These are phyloP conservation scores for Rhodotorula taiwanensis DNA, from an alignment of 768 basidiomycete genomes.

Conservation along the genomic window DNA sequence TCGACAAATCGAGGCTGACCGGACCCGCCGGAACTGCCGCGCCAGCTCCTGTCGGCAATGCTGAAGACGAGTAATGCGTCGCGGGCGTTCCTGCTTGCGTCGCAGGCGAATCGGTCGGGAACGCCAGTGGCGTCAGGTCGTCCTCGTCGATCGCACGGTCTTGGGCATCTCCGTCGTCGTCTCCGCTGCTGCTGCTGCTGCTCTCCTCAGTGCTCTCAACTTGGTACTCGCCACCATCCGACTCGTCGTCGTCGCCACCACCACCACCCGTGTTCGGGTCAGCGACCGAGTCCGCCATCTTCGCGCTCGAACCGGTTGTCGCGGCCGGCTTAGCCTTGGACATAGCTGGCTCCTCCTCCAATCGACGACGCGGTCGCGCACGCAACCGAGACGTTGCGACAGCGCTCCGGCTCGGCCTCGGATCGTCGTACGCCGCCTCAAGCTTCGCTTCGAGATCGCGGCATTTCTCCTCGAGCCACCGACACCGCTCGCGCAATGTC, in stretches of 20 bases:
- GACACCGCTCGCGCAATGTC: neutral
- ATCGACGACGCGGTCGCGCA: too few relatives aligned
- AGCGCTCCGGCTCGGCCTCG: too few relatives aligned
- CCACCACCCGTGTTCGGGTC: too few relatives aligned
- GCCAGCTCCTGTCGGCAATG: too few relatives aligned
- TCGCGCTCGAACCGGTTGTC: too few relatives aligned
- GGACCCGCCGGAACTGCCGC: too few relatives aligned
- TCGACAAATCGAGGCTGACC: constrained; percentile 1
- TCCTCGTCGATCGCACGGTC: neutral
- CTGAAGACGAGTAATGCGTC: too few relatives aligned
- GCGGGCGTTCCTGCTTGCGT: neutral
- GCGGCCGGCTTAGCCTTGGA: too few relatives aligned
- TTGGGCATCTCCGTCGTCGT: neutral
- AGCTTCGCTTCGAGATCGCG: neutral
- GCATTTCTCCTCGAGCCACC: neutral
- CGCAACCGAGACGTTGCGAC: too few relatives aligned
- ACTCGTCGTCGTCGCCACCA: neutral
- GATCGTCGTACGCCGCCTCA: too few relatives aligned
- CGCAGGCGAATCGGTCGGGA: too few relatives aligned
- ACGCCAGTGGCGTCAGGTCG: neutral
- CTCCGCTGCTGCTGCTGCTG: neutral
- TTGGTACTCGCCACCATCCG: constrained; percentile 12
- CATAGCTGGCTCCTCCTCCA: neutral
- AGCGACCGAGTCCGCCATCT: too few relatives aligned
- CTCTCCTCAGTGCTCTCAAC: constrained; percentile 9